Base-by-base conservation (phyloP, 2,329 filamentous ascomycete species). In the Teratosphaeria viscida region DNA sequence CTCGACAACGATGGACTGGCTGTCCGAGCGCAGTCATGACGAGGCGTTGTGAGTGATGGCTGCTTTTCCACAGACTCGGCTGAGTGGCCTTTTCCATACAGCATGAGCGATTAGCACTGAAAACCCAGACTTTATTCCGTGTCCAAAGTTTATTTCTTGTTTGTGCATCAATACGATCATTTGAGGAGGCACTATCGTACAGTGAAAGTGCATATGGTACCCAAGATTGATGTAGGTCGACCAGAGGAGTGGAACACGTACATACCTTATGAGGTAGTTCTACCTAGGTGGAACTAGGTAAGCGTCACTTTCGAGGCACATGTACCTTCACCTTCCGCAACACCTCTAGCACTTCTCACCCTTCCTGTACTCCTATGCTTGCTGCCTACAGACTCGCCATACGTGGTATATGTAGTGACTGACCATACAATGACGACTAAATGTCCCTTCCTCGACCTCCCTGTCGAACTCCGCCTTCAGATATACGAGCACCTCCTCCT, bases 401-500 rank as follows among this genome's bases (percentile, higher is more conserved):
- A 19, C n/a, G 19, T 49, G 43, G 43, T 49, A 23, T 2, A 23
- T 23, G 23, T 2, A 23, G n/a, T 4, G 5, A 49, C 16, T 23
- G 2, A 8, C 10, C 27, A 37, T 4, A 32, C n/a, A 16, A 54
- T 54, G 53, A 6, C 53, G 1, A 14, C 34, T 23, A 8, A 37
- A 37, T 68, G 65, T 53, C 60, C 61, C 16, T 64, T 73, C 57
- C 59, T 73, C 52, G 62, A 65, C 11, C 64, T 77, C 14, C 75
- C 75, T 4, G 67, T 71, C 23, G 75, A 77, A 65, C 63, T 78
- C 27, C 71, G 75, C 53, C 74, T 76, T 43, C 66, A 71, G 16
- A 76, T 78, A 56, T 77, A 77, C 67, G 69, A 72, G 37, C 72
- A 72, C 59, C 71, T 73, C 19, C 68, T 76, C 27, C 66, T 70